phyloP scores from a whole-genome alignment of 2,329 filamentous ascomycete species.

The Colletotrichum musicola region DNA sequence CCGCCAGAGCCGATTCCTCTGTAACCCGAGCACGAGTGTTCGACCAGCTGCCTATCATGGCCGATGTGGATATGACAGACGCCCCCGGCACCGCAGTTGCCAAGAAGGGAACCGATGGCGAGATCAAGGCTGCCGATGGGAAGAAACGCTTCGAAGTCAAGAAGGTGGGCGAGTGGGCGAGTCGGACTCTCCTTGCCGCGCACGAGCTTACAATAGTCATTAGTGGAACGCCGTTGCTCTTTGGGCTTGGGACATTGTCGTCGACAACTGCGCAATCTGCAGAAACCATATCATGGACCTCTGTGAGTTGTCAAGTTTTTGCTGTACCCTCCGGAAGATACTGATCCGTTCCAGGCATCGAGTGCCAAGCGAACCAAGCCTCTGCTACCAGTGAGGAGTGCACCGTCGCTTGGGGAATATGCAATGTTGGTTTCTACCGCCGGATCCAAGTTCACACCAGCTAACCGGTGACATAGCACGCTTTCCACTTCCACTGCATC shows the following conservation, averaged over 20 bases:
- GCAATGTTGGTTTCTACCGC: slow-evolving; percentile 79
- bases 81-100: slow-evolving; percentile 68
- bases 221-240: slow-evolving; percentile 99
- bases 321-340: background rate
- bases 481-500: slow-evolving; percentile 99
- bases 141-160: slow-evolving; percentile 99
- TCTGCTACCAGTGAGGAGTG: slow-evolving; percentile 98
- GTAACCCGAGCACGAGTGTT: background rate
- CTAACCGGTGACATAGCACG: slow-evolving; percentile 73
- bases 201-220: slow-evolving; percentile 38
- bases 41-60: slow-evolving; percentile 68
- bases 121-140: slow-evolving; percentile 68
- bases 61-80: slow-evolving; percentile 97
- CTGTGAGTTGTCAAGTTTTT: slow-evolving; percentile 67
- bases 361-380: slow-evolving; percentile 98
- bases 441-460: background rate
- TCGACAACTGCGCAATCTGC: slow-evolving; percentile 99
- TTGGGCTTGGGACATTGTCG: slow-evolving; percentile 99
- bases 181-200: background rate
- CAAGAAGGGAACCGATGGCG: slow-evolving; percentile 66
- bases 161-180: slow-evolving; percentile 80
- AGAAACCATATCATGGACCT: slow-evolving; percentile 99
- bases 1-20: background rate
- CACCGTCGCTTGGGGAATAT: slow-evolving; percentile 98
- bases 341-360: slow-evolving; percentile 74